Evolutionary conservation across 805 yeast species (phyloP), one percentile per base, ranked within the genome.

Genomic region (Candida coquimbonensis): DNA sequence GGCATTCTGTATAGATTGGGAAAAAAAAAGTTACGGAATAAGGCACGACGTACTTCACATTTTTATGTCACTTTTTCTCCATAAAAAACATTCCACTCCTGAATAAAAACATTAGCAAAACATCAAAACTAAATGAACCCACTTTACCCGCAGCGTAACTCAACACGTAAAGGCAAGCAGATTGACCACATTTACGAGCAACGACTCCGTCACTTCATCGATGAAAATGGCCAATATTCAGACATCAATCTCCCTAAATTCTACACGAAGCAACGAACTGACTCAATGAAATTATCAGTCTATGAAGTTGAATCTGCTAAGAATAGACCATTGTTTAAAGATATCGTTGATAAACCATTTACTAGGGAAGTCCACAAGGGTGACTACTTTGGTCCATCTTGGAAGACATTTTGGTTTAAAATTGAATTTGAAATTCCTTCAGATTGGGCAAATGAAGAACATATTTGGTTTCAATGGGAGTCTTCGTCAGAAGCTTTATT

Each of bases 371-470:
- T 87, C n/a, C 62, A 65, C 13, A 80, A 80, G 52, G 95, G 93
- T 21, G 82, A 86, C 53, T 66, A 72, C 9, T 88, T 86, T 62
- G 97, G 98, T 0, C 99, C 99, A 4, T 84, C 95, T 13, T 91
- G 99, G 99, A 83, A 91, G 48, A 85, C 98, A 1, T 95, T 88
- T 52, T 91, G 99, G 99, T 88, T 93, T 65, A 76, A 79, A 53
- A 67, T 91, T 19, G 65, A 72, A 13, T 65, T 87, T 47, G 67
- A 69, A n/a, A 68, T 91, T 6, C 96, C 96, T 0, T 53, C 68
- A 14, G 61, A 70, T 3, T 68, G 75, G 72, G 53, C 66, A 9
- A 60, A 69, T 21, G 70, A 72, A 14, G 55, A 59, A 12, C 73
- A 70, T 47, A 73, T 87, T 36, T 67, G 83, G 44, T 76, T 87